Conservation (phyloP, 805 yeast species). For the Candida golubevii region DNA sequence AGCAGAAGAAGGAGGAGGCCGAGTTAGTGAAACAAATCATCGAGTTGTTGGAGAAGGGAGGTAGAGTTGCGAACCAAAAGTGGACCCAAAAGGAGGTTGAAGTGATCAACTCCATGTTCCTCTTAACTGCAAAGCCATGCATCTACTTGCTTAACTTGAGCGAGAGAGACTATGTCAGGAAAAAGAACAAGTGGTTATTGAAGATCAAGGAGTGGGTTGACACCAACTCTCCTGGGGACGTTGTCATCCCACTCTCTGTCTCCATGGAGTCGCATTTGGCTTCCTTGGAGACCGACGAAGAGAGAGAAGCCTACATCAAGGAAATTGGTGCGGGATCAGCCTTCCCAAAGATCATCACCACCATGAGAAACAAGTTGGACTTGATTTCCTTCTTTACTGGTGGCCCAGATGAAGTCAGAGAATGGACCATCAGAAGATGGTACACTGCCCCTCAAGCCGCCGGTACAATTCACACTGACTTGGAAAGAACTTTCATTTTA, state of each 20-base stretch:
- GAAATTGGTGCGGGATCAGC: conserved; percentile 68
- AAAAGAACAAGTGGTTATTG: conserved; percentile 80
- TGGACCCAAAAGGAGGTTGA: conserved; percentile 94
- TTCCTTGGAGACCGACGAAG: conserved; percentile 58
- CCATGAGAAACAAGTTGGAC: conserved; percentile 64
- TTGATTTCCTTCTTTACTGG: conserved; percentile 84
- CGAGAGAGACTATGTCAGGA: conserved; percentile 81
- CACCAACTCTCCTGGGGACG: conserved; percentile 74
- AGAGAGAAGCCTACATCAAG: conserved; percentile 58
- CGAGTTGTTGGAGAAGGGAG: conserved; percentile 72
- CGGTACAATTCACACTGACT: conserved; percentile 82
- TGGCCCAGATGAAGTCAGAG: conserved; percentile 79
- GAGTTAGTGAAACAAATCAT: conserved; percentile 71
- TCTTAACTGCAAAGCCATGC: conserved; percentile 93
- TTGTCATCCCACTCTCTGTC: conserved; percentile 90
- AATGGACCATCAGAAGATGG: conserved; percentile 80
- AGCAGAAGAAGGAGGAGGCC: conserved; percentile 83
- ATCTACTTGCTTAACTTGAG: conserved; percentile 88
- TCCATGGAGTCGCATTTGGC: conserved; percentile 73
- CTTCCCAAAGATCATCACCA: conserved; percentile 73
- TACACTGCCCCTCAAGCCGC: conserved; percentile 87
- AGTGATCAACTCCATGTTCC: conserved; percentile 75
- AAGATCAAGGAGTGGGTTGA: conserved; percentile 90
- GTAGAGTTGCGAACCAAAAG: conserved; percentile 78
- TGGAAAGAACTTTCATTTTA: conserved; percentile 73